phyloP scores from a whole-genome alignment of 169 alveolate genomes.

The Plasmodium falciparum region DNA sequence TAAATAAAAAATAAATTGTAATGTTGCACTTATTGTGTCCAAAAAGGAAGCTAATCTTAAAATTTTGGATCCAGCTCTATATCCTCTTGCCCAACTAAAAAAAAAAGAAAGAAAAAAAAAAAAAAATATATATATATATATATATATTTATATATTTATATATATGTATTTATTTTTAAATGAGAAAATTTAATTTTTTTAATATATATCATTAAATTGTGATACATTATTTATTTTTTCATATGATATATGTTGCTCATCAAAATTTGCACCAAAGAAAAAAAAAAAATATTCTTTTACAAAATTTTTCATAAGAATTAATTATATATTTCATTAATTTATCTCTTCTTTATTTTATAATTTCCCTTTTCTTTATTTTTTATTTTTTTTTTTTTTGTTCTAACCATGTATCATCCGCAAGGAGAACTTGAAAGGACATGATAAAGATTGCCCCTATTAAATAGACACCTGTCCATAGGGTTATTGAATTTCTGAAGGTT shows the following conservation, averaged over 20 bases:
- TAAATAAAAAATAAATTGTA: constrained; percentile 92
- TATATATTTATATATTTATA: too few relatives aligned
- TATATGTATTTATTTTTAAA: too few relatives aligned
- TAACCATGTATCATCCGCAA: constrained; percentile 94
- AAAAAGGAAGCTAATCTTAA: constrained; percentile 92
- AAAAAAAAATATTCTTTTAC: too few relatives aligned
- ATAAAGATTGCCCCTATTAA: constrained; percentile 90
- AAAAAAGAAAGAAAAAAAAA: not conserved
- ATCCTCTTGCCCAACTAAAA: constrained; percentile 94
- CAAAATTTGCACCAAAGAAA: too few relatives aligned
- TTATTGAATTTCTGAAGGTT: constrained; percentile 83
- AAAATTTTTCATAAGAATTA: too few relatives aligned
- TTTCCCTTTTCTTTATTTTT: not conserved
- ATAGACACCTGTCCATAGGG: constrained; percentile 87
- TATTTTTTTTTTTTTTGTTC: not conserved
- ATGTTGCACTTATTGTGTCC: constrained; percentile 91
- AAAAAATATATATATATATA: not conserved
- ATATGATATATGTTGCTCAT: too few relatives aligned
- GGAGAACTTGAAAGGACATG: constrained; percentile 92
- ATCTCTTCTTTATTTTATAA: not conserved
- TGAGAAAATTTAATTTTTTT: too few relatives aligned
- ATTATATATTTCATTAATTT: not conserved
- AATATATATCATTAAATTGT: too few relatives aligned
- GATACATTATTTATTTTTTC: too few relatives aligned
- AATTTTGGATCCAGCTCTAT: constrained; percentile 94